A percentile compares a stretch with the other conserved stretches of the same genome.
phyloP scores from a whole-genome alignment of 2,329 filamentous ascomycete genomes.

The Penicillium sp. region DNA sequence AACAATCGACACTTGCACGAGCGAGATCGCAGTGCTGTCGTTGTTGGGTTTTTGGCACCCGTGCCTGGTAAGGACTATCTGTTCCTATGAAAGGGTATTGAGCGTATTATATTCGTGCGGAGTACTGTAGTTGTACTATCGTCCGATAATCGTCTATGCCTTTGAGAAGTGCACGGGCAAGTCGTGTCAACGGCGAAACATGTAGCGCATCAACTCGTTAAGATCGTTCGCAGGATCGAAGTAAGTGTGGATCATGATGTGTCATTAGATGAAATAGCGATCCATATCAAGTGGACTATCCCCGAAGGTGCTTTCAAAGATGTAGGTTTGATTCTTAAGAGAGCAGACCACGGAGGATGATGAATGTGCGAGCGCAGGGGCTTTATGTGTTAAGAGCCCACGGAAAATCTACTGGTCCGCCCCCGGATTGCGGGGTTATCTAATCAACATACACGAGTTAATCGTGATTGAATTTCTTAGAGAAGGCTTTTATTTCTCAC shows the following conservation, averaged over 20 bases:
- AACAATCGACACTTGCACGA: slow-evolving; percentile 24
- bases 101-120: neutral
- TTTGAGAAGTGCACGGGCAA: neutral
- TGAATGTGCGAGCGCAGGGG: neutral
- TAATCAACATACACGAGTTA: neutral
- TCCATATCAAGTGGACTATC: neutral
- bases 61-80: too few relatives aligned
- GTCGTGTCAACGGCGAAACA: neutral
- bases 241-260: neutral
- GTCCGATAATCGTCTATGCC: neutral
- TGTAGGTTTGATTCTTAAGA: neutral
- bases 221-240: neutral
- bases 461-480: too few relatives aligned
- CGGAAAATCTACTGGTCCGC: neutral
- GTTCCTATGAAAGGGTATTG: neutral
- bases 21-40: slow-evolving; percentile 20
- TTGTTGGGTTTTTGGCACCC: slow-evolving; percentile 20
- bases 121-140: neutral
- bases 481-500: too few relatives aligned
- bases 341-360: neutral
- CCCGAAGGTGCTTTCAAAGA: too few relatives aligned
- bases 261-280: neutral
- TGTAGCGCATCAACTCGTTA: neutral
- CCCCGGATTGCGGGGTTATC: neutral
- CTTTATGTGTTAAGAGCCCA: neutral